phyloP scores from a whole-genome alignment of 345 rosid species.

The Kandelia obovata region DNA sequence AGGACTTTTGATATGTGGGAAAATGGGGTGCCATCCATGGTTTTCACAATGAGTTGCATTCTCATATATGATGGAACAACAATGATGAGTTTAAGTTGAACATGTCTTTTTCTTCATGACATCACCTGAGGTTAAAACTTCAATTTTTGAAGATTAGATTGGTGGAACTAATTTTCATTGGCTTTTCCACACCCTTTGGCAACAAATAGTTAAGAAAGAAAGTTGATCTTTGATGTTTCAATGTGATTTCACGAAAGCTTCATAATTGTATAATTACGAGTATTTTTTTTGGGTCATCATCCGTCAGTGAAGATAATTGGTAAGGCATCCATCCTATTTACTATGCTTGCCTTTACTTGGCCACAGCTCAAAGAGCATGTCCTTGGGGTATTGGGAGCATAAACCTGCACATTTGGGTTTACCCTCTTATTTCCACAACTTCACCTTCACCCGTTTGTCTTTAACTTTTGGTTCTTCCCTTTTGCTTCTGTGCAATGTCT shows the following conservation, averaged over 20 bases:
- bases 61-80: background rate
- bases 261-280: too few relatives aligned
- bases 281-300: too few relatives aligned
- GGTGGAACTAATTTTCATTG: background rate
- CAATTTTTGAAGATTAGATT: background rate
- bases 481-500: background rate
- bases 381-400: background rate
- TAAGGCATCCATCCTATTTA: background rate
- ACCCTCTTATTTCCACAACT: background rate
- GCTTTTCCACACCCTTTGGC: background rate
- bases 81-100: background rate
- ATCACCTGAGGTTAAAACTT: background rate
- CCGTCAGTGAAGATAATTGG: background rate
- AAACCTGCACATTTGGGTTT: background rate
- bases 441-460: background rate
- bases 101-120: background rate
- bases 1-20: slow-evolving; percentile 6
- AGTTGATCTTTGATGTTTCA: background rate
- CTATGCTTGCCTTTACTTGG: background rate
- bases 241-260: too few relatives aligned
- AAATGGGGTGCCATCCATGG: slow-evolving; percentile 2
- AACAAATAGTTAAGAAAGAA: background rate
- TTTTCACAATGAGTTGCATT: slow-evolving; percentile 1
- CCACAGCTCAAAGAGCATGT: background rate
- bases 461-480: slow-evolving; percentile 5